Evolutionary conservation across 192 early-diverging fungal species (phyloP).

Genomic region (Backusella parvicylindrica): DNA sequence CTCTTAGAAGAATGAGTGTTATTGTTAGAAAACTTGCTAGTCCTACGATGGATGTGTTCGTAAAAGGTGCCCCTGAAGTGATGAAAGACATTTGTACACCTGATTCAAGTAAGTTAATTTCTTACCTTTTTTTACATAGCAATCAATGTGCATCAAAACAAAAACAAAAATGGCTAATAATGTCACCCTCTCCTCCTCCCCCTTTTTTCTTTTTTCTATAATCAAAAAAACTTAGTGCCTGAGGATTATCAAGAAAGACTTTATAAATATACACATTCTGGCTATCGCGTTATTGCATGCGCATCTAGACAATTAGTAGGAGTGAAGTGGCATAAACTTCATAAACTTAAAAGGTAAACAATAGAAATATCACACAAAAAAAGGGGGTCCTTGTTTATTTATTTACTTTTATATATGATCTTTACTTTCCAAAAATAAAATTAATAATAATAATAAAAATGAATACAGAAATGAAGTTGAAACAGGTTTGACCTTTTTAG

Average conservation of each 20-base stretch:
- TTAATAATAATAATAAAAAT: too few relatives aligned
- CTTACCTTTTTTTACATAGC: background rate
- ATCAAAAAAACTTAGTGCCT: constrained; percentile 61
- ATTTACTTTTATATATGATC: background rate
- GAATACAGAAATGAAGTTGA: constrained; percentile 79
- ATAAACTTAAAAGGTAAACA: constrained; percentile 60
- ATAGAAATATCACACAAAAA: background rate
- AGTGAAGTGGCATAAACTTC: constrained; percentile 70
- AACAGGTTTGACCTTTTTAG: constrained; percentile 80
- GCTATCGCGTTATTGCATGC: constrained; percentile 95
- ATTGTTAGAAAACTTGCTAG: constrained; percentile 72
- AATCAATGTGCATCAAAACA: background rate
- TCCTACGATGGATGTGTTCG: constrained; percentile 76
- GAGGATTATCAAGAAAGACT: constrained; percentile 79
- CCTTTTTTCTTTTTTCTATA: background rate
- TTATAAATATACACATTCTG: constrained; percentile 87
- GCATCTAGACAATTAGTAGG: constrained; percentile 74
- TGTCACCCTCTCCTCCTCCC: background rate
- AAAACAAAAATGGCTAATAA: background rate
- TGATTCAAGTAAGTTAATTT: constrained; percentile 57
- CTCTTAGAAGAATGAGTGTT: constrained; percentile 89
- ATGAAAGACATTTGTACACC: constrained; percentile 85
- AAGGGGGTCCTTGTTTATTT: background rate
- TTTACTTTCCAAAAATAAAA: background rate
- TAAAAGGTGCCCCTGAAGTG: constrained; percentile 98